These are phyloP conservation scores for Venustampulla echinocandica DNA, from an alignment of 495 filamentous ascomycete species.

Conservation along the genomic window DNA sequence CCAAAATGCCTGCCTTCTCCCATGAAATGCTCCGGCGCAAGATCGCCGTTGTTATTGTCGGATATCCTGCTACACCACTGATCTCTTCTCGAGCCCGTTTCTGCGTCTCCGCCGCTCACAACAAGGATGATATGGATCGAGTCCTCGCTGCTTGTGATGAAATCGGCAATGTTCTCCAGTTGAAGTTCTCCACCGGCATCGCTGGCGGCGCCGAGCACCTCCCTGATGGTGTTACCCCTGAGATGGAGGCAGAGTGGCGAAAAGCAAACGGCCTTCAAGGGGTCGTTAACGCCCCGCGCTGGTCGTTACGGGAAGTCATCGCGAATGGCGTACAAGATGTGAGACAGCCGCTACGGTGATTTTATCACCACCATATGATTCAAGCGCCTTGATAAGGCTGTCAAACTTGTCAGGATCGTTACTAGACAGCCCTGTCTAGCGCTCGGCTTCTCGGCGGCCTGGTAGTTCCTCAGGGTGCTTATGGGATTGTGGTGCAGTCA, in stretches of 20 bases:
- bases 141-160: slow-evolving; percentile 85
- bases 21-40: slow-evolving; percentile 97
- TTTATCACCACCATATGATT: slow-evolving; percentile 1
- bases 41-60: slow-evolving; percentile 97
- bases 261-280: slow-evolving; percentile 45
- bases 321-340: slow-evolving; percentile 70
- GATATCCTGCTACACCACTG: slow-evolving; percentile 94
- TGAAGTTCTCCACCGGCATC: slow-evolving; percentile 92
- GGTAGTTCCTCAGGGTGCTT: too few relatives aligned
- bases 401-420: slow-evolving; percentile 8
- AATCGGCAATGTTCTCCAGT: slow-evolving; percentile 80
- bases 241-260: slow-evolving; percentile 64
- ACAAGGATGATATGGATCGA: slow-evolving; percentile 94
- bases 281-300: slow-evolving; percentile 60
- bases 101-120: slow-evolving; percentile 92
- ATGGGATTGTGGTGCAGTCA: too few relatives aligned
- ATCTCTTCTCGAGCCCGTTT: slow-evolving; percentile 90
- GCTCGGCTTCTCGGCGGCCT: too few relatives aligned
- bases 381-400: slow-evolving; percentile 7
- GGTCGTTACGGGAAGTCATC: slow-evolving; percentile 74
- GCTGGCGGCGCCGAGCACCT: slow-evolving; percentile 76
- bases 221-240: slow-evolving; percentile 55
- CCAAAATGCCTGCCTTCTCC: slow-evolving; percentile 95
- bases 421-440: too few relatives aligned
- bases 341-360: slow-evolving; percentile 58